phyloP scores from a whole-genome alignment of 768 basidiomycete genomes.

The Kwoniella shandongensis region DNA sequence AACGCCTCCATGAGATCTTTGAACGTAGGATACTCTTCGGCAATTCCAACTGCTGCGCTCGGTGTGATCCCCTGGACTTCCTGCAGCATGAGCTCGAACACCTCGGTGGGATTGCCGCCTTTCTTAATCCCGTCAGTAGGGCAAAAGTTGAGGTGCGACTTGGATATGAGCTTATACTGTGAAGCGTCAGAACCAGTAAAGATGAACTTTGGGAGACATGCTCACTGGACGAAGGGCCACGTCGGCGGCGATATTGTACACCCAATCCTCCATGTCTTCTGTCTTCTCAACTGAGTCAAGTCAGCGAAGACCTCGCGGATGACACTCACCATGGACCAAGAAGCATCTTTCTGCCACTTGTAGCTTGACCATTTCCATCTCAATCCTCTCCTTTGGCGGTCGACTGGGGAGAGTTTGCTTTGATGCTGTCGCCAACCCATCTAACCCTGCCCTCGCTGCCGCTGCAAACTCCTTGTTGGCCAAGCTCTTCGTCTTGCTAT shows the following conservation, averaged over 20 bases:
- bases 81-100: slow-evolving; percentile 51
- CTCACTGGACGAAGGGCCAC: slow-evolving; percentile 48
- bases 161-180: slow-evolving; percentile 47
- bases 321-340: slow-evolving; percentile 48
- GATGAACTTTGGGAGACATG: background rate
- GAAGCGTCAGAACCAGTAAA: slow-evolving; percentile 9
- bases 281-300: slow-evolving; percentile 44
- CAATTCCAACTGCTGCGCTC: slow-evolving; percentile 44
- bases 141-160: slow-evolving; percentile 50
- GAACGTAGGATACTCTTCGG: slow-evolving; percentile 39
- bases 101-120: slow-evolving; percentile 27
- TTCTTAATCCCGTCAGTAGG: slow-evolving; percentile 39
- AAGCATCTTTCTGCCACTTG: slow-evolving; percentile 46
- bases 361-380: slow-evolving; percentile 46
- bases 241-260: slow-evolving; percentile 47
- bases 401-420: background rate
- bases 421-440: slow-evolving; percentile 7
- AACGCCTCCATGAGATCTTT: slow-evolving; percentile 47
- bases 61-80: slow-evolving; percentile 50
- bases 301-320: slow-evolving; percentile 2
- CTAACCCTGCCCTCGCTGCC: slow-evolving; percentile 36
- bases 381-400: slow-evolving; percentile 37
- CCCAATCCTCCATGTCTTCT: slow-evolving; percentile 49
- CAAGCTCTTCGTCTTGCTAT: slow-evolving; percentile 36
- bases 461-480: slow-evolving; percentile 41